Evolutionary conservation across 1,139 yeast genomes (phyloP), one percentile per base, ranked within the genome.

Genomic region (Protomyces gravidus): DNA sequence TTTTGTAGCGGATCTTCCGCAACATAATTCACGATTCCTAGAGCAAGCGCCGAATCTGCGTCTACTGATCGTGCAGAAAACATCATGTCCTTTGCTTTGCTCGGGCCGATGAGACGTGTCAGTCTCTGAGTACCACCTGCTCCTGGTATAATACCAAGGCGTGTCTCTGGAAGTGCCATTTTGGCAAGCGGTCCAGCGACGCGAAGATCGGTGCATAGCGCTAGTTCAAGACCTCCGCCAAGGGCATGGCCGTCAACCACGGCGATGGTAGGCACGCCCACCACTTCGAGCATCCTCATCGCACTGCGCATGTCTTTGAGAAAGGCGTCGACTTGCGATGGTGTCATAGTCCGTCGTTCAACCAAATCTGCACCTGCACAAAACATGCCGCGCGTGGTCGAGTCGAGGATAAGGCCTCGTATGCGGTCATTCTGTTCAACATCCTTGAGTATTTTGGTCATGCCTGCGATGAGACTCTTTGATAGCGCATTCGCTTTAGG

Each of bases 81-180:
- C 17, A 53, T 45, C 47, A 53, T 6, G 9, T 46, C 51, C 27
- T 53, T 53, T 7, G 58, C 40, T 27, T 25, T 53, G 13, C 51
- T 13, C 32, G 51, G 50, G n/a, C 58, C 58, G 17, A 53, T 46
- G 9, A 53, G 47, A 25, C 58, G 32, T 7, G 58, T 53, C 45
- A 53, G 17, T 11, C 58, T 27, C 6, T 46, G 51, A 11, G 58
- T 53, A 28, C 58, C 58, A 6, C 58, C 58, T 3, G 58, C 58
- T 9, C 58, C 58, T n/a, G 58, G 58, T n/a, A 53, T 53, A 32
- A 53, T 53, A 17, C 58, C 58, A 26, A 53, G 30, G n/a, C 42
- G 39, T 17, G 58, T 46, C 36, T 53, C 58, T 25, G 58, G 58
- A 17, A 53, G 33, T 4, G 51, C 58, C 26, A 53, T 13, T 46